Percentiles rank a stretch among this genome's conserved stretches.
These are phyloP conservation scores for Saprolegnia diclina DNA, from an alignment of 352 stramenopile species.

Conservation along the genomic window DNA sequence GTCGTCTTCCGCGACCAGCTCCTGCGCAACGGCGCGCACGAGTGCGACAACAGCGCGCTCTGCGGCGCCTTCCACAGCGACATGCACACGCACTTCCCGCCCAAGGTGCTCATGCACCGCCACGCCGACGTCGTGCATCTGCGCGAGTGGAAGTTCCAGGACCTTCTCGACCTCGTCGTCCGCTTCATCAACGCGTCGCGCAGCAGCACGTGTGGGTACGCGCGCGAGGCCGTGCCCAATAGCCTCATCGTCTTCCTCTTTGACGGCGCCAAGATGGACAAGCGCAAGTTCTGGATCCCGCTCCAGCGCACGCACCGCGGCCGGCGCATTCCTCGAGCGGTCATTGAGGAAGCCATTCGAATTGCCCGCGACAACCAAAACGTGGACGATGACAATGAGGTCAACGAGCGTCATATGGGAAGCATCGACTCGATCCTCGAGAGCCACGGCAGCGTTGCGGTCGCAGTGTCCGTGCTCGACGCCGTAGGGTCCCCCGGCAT, in stretches of 20 bases:
- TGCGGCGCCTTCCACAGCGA: not conserved
- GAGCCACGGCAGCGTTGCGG: slow-evolving; percentile 78
- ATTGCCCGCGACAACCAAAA: slow-evolving; percentile 14
- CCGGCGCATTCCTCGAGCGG: not conserved
- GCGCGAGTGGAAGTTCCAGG: slow-evolving; percentile 22
- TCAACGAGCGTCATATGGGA: not conserved
- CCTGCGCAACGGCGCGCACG: not conserved
- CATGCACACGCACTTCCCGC: slow-evolving; percentile 4
- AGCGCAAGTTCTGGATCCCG: slow-evolving; percentile 21
- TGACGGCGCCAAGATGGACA: slow-evolving; percentile 27
- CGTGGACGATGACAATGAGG: slow-evolving; percentile 4
- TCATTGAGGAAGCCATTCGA: slow-evolving; percentile 15
- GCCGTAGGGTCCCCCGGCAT: slow-evolving; percentile 31
- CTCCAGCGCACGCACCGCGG: slow-evolving; percentile 12
- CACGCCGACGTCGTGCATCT: slow-evolving; percentile 4
- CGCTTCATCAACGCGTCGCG: slow-evolving; percentile 23
- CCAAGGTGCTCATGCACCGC: slow-evolving; percentile 10
- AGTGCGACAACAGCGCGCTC: slow-evolving; percentile 2
- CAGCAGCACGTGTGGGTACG: not conserved
- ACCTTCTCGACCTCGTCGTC: slow-evolving; percentile 16
- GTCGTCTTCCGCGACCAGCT: slow-evolving; percentile 8
- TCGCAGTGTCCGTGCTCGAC: slow-evolving; percentile 76
- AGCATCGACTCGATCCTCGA: slow-evolving; percentile 28
- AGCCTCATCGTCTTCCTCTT: slow-evolving; percentile 27
- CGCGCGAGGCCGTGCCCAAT: slow-evolving; percentile 12